Percentiles rank a stretch among this genome's conserved stretches.
Conservation (phyloP, 179 eudicot species). For the Spergularia azorica region DNA sequence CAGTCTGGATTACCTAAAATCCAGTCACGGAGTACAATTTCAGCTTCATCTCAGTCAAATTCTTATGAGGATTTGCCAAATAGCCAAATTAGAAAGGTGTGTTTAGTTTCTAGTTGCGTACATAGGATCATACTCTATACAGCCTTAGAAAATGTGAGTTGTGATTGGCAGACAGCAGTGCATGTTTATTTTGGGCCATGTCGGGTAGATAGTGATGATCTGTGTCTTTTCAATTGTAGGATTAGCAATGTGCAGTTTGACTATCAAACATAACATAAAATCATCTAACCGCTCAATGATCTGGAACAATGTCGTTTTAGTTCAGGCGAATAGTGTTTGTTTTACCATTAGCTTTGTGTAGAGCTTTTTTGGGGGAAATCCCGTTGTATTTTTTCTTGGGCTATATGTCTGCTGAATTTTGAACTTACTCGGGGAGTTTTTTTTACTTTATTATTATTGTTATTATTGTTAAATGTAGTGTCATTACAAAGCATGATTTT, state of each 20-base stretch:
- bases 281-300: background rate
- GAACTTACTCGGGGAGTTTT: background rate
- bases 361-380: background rate
- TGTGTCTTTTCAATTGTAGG: background rate
- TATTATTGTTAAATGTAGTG: too few species aligned
- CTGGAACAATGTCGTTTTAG: background rate
- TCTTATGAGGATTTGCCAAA: slow-evolving; percentile 77
- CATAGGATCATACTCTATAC: too few species aligned
- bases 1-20: slow-evolving; percentile 40
- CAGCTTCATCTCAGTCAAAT: slow-evolving; percentile 41
- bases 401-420: background rate
- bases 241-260: background rate
- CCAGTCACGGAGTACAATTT: slow-evolving; percentile 35
- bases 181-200: too few species aligned
- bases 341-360: background rate
- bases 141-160: too few species aligned
- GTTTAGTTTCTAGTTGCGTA: background rate
- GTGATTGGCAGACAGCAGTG: too few species aligned
- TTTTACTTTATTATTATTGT: too few species aligned
- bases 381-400: background rate
- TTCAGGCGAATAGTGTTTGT: background rate
- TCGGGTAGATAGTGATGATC: background rate
- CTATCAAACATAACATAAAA: background rate
- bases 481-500: too few species aligned
- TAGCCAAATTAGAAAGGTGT: slow-evolving; percentile 97